phyloP scores from a whole-genome alignment of 2,329 filamentous ascomycete species.

The Beauveria bassiana region DNA sequence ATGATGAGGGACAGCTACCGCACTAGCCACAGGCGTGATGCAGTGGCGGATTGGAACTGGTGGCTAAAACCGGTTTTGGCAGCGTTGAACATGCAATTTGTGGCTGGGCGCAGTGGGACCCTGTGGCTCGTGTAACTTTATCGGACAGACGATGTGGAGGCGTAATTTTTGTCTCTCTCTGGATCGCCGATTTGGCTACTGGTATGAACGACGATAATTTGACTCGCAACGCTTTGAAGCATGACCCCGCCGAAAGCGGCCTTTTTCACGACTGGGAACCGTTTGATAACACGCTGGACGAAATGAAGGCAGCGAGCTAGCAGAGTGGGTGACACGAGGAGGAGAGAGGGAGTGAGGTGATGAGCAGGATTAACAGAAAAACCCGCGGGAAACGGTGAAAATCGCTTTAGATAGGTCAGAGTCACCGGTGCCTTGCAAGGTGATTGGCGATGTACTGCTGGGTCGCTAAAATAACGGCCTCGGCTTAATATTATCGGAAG shows the following conservation, averaged over 20 bases:
- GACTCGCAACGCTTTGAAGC: neutral
- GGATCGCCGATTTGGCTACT: constrained; percentile 6
- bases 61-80: constrained; percentile 6
- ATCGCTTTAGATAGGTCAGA: too few species aligned
- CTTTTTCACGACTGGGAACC: neutral
- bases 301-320: neutral
- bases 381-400: neutral
- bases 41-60: too few species aligned
- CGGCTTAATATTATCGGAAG: neutral
- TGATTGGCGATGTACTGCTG: neutral
- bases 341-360: too few species aligned
- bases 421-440: too few species aligned
- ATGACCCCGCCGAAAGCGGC: neutral
- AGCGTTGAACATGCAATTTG: neutral
- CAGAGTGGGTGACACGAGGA: neutral
- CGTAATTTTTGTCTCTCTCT: neutral
- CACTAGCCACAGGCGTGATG: constrained; percentile 5
- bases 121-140: neutral
- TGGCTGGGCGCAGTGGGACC: neutral
- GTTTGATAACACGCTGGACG: neutral
- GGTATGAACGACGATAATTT: neutral
- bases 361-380: too few species aligned
- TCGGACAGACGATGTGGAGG: neutral
- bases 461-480: neutral
- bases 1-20: neutral